Percentiles rank a stretch among this genome's conserved stretches.
These are phyloP conservation scores for Metrosideros polymorpha DNA, from an alignment of 441 rosid genomes.

Conservation along the genomic window DNA sequence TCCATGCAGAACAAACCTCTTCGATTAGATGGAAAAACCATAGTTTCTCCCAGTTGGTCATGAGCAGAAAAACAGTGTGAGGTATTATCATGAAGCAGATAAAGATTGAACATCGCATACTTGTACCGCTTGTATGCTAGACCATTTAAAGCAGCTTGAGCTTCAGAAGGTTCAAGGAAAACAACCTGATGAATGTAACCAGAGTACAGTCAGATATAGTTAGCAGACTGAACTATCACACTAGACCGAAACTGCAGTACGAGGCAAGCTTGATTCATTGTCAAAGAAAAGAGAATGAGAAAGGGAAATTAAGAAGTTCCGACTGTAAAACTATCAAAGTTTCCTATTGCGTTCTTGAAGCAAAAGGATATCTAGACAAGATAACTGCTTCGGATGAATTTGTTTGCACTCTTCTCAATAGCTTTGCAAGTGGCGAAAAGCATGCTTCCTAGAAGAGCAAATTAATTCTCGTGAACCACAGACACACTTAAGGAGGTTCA, in stretches of 20 bases:
- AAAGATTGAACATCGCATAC: conserved; percentile 30
- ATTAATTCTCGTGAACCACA: no score
- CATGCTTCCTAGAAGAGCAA: no score
- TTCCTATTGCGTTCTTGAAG: neutral
- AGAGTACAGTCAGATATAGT: neutral
- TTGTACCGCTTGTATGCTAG: conserved; percentile 84
- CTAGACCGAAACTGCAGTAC: neutral
- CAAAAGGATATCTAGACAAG: no score
- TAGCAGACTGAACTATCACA: neutral
- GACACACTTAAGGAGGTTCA: no score
- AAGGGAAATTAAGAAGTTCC: neutral
- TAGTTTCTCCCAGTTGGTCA: neutral
- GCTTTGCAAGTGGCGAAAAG: no score
- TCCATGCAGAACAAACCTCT: no score
- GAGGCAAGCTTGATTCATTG: neutral
- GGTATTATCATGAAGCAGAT: neutral
- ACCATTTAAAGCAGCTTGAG: conserved; percentile 79
- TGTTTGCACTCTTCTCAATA: no score
- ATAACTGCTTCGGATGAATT: no score
- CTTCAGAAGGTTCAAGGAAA: conserved; percentile 82
- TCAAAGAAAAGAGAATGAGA: neutral
- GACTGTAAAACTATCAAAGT: neutral
- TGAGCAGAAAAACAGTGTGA: neutral
- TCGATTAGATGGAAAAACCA: neutral
- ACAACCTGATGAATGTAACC: conserved; percentile 35